Conservation (phyloP, 805 yeast genomes). For the Priceomyces haplophilus region DNA sequence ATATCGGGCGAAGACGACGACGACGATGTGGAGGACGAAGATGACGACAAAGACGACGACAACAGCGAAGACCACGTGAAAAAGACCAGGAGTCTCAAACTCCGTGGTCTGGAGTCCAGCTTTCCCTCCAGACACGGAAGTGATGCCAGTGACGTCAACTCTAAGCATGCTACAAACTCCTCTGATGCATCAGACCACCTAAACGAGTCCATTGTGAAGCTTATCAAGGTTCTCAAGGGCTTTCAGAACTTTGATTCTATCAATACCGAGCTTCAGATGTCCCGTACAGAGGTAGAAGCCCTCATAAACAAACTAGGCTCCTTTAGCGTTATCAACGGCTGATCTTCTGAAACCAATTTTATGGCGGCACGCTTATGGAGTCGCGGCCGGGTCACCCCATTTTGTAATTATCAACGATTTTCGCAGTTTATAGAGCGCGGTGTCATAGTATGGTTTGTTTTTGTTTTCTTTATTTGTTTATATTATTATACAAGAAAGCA, state of each 20-base stretch:
- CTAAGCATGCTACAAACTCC: background rate
- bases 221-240: constrained; percentile 47
- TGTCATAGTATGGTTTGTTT: constrained; percentile 2
- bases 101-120: background rate
- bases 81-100: background rate
- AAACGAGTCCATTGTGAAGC: constrained; percentile 26
- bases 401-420: constrained; percentile 1
- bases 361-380: background rate
- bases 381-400: constrained; percentile 6
- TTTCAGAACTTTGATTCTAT: constrained; percentile 61
- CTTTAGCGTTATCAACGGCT: constrained; percentile 34
- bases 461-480: constrained; percentile 7
- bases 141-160: background rate
- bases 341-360: background rate
- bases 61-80: constrained; percentile 6
- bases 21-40: constrained; percentile 5
- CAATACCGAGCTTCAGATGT: constrained; percentile 63
- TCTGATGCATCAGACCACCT: background rate
- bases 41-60: constrained; percentile 6
- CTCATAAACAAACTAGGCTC: constrained; percentile 38
- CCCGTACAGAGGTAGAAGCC: constrained; percentile 53
- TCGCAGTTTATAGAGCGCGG: constrained; percentile 3
- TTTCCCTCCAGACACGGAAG: no score
- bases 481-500: constrained; percentile 4
- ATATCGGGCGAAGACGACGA: constrained; percentile 10